Evolutionary conservation across 78 protist species (phyloP).

Genomic region (Pigoraptor vietnamica): DNA sequence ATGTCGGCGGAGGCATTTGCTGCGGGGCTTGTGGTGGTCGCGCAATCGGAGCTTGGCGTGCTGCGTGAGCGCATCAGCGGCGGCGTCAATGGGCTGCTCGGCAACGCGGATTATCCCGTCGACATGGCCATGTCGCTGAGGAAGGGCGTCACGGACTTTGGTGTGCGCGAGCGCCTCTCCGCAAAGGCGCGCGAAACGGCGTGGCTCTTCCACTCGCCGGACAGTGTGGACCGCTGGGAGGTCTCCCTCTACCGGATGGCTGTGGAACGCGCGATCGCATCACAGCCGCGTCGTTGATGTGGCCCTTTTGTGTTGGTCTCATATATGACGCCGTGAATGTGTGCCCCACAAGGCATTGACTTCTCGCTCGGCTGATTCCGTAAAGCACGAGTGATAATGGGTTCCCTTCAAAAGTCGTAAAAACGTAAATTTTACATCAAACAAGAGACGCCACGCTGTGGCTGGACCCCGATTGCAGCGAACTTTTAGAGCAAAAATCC

Average conservation of each 20-base stretch:
- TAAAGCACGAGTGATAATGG: no score
- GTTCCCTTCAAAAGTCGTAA: no score
- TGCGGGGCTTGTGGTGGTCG: background rate
- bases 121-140: background rate
- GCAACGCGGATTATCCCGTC: background rate
- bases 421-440: no score
- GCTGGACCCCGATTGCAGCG: no score
- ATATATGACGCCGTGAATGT: no score
- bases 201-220: background rate
- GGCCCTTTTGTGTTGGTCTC: no score
- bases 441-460: no score
- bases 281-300: no score
- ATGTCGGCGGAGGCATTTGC: background rate
- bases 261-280: background rate
- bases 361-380: no score
- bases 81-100: background rate
- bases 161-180: background rate
- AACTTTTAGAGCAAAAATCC: no score
- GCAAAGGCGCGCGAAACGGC: background rate
- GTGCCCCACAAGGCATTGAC: no score
- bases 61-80: background rate
- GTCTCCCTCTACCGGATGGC: background rate
- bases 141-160: background rate
- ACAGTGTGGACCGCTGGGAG: background rate
- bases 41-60: background rate